phyloP scores from a whole-genome alignment of 805 yeast species.

The Monosporozyma servazzii region DNA sequence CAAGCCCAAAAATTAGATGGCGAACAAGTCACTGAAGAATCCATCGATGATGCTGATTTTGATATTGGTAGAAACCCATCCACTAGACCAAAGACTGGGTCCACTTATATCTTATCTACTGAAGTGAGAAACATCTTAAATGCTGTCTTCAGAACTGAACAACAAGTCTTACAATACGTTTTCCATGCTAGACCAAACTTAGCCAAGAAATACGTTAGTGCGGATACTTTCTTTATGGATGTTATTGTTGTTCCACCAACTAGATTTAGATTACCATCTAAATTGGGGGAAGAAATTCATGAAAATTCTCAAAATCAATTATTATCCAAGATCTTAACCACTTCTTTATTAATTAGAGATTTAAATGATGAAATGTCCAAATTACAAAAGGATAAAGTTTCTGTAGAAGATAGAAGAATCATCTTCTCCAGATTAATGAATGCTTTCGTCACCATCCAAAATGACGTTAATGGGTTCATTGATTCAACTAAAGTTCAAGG shows the following conservation, averaged over 20 bases:
- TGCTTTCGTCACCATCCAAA: slow-evolving; percentile 88
- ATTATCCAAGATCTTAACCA: slow-evolving; percentile 67
- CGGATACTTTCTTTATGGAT: slow-evolving; percentile 86
- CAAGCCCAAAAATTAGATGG: slow-evolving; percentile 26
- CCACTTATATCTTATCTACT: slow-evolving; percentile 78
- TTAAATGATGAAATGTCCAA: slow-evolving; percentile 73
- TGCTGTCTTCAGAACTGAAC: slow-evolving; percentile 68
- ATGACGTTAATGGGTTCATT: slow-evolving; percentile 87
- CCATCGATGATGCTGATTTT: slow-evolving; percentile 16
- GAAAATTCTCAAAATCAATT: slow-evolving; percentile 90
- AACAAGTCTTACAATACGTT: slow-evolving; percentile 52
- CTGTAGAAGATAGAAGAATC: slow-evolving; percentile 63
- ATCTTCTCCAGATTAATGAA: slow-evolving; percentile 88
- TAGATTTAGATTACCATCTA: slow-evolving; percentile 92
- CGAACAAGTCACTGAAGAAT: slow-evolving; percentile 12
- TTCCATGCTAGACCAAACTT: slow-evolving; percentile 73
- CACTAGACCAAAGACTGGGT: slow-evolving; percentile 56
- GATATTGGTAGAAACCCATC: slow-evolving; percentile 37
- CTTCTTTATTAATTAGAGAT: slow-evolving; percentile 77
- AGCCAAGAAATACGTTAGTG: slow-evolving; percentile 36
- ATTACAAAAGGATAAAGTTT: slow-evolving; percentile 47
- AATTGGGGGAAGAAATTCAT: slow-evolving; percentile 92
- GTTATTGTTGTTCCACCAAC: slow-evolving; percentile 92
- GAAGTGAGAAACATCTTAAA: slow-evolving; percentile 77
- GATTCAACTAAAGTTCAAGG: slow-evolving; percentile 86